Evolutionary conservation across 164 flowering plant genomes (phyloP), one percentile per base, ranked within the genome.

Genomic region (Vitis cinerea): DNA sequence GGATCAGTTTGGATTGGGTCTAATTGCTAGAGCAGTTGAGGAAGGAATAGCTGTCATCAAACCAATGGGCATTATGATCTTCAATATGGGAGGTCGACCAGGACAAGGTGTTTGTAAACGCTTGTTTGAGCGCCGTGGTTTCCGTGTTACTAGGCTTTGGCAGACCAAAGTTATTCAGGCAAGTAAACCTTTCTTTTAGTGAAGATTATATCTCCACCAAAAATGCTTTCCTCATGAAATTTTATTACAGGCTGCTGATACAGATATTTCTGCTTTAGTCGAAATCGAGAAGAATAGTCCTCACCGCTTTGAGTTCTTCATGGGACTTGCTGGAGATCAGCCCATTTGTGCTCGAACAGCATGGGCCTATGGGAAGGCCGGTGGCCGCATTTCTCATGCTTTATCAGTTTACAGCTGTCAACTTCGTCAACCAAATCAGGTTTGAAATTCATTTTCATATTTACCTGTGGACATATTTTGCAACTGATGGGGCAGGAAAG

Each of bases 311-410:
- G 98, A 95, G 78, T 95, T 95, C 77, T 95, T 91, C 80, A 95
- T 91, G 98, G 99, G 99, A 29, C 91, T 91, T 71, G 84, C 80
- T 66, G 97, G 95, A 60, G 97, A 95, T 77, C 89, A 88, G 75
- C 97, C 97, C 47, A 88, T 95, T 65, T 95, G 99, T 89, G 98
- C 99, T 74, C 90, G 99, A 78, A 90, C 99, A 78, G 98, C 99
- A 71, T 95, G 98, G 99, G 98, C 97, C 19, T 95, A 90, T 79
- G 96, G 90, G 67, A 85, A 85, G 75, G 84, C 97, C 74, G 99
- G 99, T 62, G 99, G 99, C 2, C 78, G 88, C 50, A 93, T 95
- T 66, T 89, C 99, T 74, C 99, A 95, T 82, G 94, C 97, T 77
- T 83, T 95, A 64, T 95, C 99, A 47, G 98, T 95, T 44, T 95